Evolutionary conservation across 768 basidiomycete genomes (phyloP).

Genomic region (Coprinopsis cinerea): DNA sequence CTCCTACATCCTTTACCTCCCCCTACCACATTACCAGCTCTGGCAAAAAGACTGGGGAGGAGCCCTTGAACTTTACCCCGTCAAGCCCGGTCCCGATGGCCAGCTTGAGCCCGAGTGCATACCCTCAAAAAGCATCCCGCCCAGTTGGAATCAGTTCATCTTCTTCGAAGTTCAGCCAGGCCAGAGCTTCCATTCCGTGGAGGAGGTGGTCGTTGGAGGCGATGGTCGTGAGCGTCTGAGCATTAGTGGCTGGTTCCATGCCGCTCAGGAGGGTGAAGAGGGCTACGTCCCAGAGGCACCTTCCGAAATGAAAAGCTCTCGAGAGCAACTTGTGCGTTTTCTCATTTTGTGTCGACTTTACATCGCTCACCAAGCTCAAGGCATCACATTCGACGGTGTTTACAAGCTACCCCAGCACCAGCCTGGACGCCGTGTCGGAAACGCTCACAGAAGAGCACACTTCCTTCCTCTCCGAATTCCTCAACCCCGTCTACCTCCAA

Average conservation of each 20-base stretch:
- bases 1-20: constrained; percentile 97
- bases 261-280: constrained; percentile 85
- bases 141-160: constrained; percentile 86
- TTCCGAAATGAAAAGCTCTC: constrained; percentile 63
- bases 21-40: constrained; percentile 60
- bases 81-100: constrained; percentile 50
- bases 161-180: constrained; percentile 95
- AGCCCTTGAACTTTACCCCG: constrained; percentile 89
- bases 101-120: constrained; percentile 61
- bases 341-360: constrained; percentile 11
- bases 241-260: constrained; percentile 97
- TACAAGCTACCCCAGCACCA: constrained; percentile 42
- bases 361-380: constrained; percentile 26
- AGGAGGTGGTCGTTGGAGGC: constrained; percentile 87
- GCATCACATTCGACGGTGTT: constrained; percentile 59
- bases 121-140: constrained; percentile 64
- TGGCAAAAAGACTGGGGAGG: constrained; percentile 94
- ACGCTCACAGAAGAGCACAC: constrained; percentile 52
- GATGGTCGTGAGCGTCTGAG: constrained; percentile 74
- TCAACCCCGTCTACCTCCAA: constrained; percentile 89
- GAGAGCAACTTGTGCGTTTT: constrained; percentile 83
- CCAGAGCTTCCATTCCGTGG: constrained; percentile 91
- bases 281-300: constrained; percentile 59
- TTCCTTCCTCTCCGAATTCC: constrained; percentile 73
- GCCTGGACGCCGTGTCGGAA: constrained; percentile 46